Base-by-base conservation (phyloP, 176 grass and related monocot genomes). In the Oryza meridionalis region DNA sequence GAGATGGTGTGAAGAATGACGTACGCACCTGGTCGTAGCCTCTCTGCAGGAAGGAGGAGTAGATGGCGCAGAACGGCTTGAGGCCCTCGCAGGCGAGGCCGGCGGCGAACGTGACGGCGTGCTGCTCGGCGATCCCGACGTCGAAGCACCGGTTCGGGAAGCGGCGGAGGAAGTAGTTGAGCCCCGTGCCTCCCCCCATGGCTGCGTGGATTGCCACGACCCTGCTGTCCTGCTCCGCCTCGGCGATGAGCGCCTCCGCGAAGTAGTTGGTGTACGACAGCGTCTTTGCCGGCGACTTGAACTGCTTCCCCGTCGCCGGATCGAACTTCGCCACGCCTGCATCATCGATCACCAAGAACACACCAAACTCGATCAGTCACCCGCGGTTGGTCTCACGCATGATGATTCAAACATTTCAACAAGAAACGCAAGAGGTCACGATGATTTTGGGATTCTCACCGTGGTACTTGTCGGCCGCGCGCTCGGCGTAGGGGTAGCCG, bases 11-110 rank as follows among this genome's bases (percentile, higher is more conserved):
- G 35, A 37, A 37, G 35, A 37, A 37, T 37, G 38, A 7, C 38
- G 7, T n/a, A n/a, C n/a, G n/a, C 47, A 85, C 94, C 88, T 98
- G 96, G 82, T 98, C 96, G 53, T 98, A 98, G 42, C 91, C 96
- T 66, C 96, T 88, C 90, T 98, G 96, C 44, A 98, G 90, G 89
- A 98, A 98, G 0, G 96, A 95, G 0, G 96, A 98, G 83, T 95
- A 98, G 86, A 98, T 98, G 67, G 91, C 93, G 72, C 93, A 98
- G 89, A 98, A 98, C 0, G 96, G 96, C 86, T 98, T 98, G 73
- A 98, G 80, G 43, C 93, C 91, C 89, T 98, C 96, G 64, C 96
- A 98, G 5, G 93, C 96, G 9, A 98, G 72, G 19, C 96, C 96
- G 26, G 96, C 96, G 1, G 96, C 96, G 85, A 98, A 98, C 37